Conservation (phyloP, 2,329 filamentous ascomycete species). For the Chaetomiaceae sp. region DNA sequence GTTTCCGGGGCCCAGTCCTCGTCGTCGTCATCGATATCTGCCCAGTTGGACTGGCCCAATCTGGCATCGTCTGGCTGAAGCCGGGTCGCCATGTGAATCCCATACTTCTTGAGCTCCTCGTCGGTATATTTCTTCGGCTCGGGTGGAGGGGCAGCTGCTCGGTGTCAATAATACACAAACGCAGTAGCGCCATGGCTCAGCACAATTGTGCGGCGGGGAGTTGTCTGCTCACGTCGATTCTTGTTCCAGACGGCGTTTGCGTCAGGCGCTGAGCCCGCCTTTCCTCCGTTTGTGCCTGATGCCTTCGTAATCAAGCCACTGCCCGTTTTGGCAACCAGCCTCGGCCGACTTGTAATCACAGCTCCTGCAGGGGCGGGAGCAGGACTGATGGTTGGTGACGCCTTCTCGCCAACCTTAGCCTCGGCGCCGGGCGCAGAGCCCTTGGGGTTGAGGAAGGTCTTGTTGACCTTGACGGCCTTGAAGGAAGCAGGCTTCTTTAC, state of each 20-base stretch:
- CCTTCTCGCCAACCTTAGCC: slow-evolving; percentile 48
- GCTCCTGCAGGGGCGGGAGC: slow-evolving; percentile 39
- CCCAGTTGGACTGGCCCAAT: slow-evolving; percentile 80
- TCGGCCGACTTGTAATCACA: slow-evolving; percentile 52
- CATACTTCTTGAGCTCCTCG: slow-evolving; percentile 79
- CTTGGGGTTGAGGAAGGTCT: slow-evolving; percentile 75
- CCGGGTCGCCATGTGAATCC: slow-evolving; percentile 76
- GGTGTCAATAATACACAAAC: slow-evolving; percentile 14
- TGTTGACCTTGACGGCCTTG: slow-evolving; percentile 81
- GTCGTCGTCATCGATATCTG: slow-evolving; percentile 82
- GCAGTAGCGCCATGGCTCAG: background rate
- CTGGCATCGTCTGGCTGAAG: slow-evolving; percentile 67
- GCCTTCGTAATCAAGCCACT: slow-evolving; percentile 45
- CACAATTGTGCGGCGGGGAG: background rate
- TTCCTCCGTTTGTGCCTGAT: slow-evolving; percentile 48
- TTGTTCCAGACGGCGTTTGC: slow-evolving; percentile 80
- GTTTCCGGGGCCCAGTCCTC: slow-evolving; percentile 82
- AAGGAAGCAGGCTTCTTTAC: slow-evolving; percentile 72
- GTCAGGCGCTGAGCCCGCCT: slow-evolving; percentile 58
- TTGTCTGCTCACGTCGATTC: slow-evolving; percentile 61
- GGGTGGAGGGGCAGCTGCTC: slow-evolving; percentile 54
- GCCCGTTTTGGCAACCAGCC: slow-evolving; percentile 70
- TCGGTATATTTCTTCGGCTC: slow-evolving; percentile 80
- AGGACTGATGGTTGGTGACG: slow-evolving; percentile 38
- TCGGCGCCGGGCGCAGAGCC: slow-evolving; percentile 38